Base-by-base conservation (phyloP, 208 protist species). In the Trypanosoma vivax region DNA sequence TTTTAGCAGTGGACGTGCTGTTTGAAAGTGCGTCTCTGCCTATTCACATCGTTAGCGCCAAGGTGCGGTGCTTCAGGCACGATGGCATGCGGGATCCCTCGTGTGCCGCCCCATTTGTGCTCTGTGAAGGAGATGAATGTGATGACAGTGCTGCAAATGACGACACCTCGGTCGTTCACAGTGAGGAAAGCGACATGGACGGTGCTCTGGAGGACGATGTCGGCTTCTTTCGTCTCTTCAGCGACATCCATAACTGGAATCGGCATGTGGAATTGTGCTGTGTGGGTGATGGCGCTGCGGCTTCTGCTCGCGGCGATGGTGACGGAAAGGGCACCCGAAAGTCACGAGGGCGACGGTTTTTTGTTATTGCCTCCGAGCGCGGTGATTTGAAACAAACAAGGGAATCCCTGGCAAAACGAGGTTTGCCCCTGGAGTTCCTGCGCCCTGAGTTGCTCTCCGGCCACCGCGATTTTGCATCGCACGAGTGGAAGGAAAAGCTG, bases 171-270 rank as follows among this genome's bases (percentile, higher is more conserved):
- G n/a, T n/a, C n/a, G n/a, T n/a, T n/a, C n/a, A 38, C 4, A 60
- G 60, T 16, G 57, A 66, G 0, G 72, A 63, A 13, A 60, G 70
- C 28, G 37, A 49, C 43, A 19, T 30, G 33, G 23, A 56, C n/a
- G 24, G 23, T 16, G 19, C 49, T 2, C 14, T 49, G 21, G 30
- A 35, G 18, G 65, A 62, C 21, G 61, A 48, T 6, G 65, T 37
- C 47, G 73, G 57, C 42, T 93, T 93, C 43, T 88, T 93, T 43
- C 79, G 86, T 30, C 69, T 93, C 16, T 85, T 93, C 52, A 69
- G 86, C 31, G 70, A 79, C 39, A 52, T 55, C 21, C 39, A 13
- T 9, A 74, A 86, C 42, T 93, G 86, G 82, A 93, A 93, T 46
- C 50, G 54, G 19, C 87, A 93, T 56, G 63, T 88, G 6, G 54